Conservation (phyloP, 2,329 filamentous ascomycete genomes). For the Fulvia fulva region DNA sequence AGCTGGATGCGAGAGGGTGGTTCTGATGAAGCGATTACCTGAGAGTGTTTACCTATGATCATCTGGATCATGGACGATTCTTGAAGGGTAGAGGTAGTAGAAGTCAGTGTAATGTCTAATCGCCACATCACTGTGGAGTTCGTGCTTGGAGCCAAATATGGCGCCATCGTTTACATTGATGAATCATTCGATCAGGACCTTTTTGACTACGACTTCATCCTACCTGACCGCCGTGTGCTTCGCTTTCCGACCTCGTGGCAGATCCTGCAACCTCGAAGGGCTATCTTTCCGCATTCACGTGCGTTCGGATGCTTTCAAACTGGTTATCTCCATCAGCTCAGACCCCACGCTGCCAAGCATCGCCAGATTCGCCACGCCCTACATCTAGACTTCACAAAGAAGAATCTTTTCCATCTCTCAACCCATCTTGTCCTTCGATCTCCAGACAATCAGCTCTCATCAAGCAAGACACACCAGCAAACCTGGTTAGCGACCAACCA, state of each 20-base stretch:
- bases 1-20: conserved; percentile 43
- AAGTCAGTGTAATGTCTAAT: background rate
- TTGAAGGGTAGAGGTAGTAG: background rate
- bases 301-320: background rate
- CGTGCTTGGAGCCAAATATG: background rate
- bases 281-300: too few species aligned
- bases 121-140: background rate
- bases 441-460: too few species aligned
- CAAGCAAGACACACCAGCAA: background rate
- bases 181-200: background rate
- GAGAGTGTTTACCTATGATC: background rate
- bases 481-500: background rate
- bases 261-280: background rate
- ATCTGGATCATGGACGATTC: background rate
- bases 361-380: background rate
- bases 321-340: background rate
- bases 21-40: conserved; percentile 32
- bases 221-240: background rate
- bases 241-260: background rate
- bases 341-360: background rate
- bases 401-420: too few species aligned
- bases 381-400: background rate
- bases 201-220: background rate
- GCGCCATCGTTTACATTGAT: background rate
- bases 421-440: too few species aligned